Conservation (phyloP, 1,139 yeast species). For the Entelexis paramagnoliae region DNA sequence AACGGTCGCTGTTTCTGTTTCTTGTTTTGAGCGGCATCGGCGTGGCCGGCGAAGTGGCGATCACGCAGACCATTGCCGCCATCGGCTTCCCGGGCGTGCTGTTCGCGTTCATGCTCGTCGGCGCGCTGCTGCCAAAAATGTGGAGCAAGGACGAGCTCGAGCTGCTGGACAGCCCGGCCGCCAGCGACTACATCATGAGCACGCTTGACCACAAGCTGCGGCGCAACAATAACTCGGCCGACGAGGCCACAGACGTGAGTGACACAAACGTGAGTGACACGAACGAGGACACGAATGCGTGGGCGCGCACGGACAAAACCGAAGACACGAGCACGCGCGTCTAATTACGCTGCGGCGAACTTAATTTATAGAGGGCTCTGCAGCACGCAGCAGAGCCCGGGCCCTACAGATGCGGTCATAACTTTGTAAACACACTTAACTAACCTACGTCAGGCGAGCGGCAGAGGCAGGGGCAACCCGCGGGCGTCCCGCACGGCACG, state of each 20-base stretch:
- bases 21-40: slow-evolving; percentile 53
- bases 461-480: no score
- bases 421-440: no score
- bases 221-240: not conserved
- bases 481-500: no score
- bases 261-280: not conserved
- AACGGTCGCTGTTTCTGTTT: slow-evolving; percentile 43
- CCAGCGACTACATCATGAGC: slow-evolving; percentile 45
- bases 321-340: not conserved
- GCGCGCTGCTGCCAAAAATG: slow-evolving; percentile 48
- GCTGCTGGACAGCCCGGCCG: slow-evolving; percentile 63
- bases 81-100: slow-evolving; percentile 89
- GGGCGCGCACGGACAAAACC: not conserved
- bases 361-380: not conserved
- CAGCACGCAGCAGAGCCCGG: no score
- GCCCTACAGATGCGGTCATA: no score
- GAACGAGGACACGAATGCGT: not conserved
- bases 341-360: no score
- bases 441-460: no score
- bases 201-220: slow-evolving; percentile 19
- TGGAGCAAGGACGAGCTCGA: slow-evolving; percentile 54
- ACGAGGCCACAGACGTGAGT: not conserved
- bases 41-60: slow-evolving; percentile 70
- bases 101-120: slow-evolving; percentile 54
- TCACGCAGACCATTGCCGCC: slow-evolving; percentile 80